These are phyloP conservation scores for Penicillium sp. DNA, from an alignment of 2,329 filamentous ascomycete species.

Conservation along the genomic window DNA sequence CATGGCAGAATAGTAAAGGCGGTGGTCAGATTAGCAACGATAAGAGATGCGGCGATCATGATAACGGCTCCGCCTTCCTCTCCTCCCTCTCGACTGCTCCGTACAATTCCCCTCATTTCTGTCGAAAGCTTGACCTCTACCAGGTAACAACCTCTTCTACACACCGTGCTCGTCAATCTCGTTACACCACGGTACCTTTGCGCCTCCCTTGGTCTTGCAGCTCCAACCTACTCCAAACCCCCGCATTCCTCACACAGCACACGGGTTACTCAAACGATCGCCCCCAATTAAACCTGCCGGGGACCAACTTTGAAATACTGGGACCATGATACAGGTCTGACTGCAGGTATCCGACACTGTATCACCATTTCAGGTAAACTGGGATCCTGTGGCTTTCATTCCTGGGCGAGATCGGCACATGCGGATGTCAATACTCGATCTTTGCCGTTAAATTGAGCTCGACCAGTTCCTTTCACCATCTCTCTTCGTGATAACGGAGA, in stretches of 20 bases:
- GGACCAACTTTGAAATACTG: background rate
- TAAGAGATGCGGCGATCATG: background rate
- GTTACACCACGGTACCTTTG: background rate
- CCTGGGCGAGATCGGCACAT: conserved; percentile 8
- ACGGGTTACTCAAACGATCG: conserved; percentile 2
- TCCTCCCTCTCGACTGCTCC: background rate
- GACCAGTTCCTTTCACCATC: conserved; percentile 2
- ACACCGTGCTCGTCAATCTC: background rate
- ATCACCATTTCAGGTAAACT: conserved; percentile 2
- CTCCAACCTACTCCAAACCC: conserved; percentile 13
- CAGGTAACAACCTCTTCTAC: background rate
- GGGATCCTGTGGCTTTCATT: background rate
- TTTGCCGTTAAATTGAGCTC: conserved; percentile 10
- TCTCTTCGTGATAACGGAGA: background rate
- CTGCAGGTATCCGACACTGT: conserved; percentile 6
- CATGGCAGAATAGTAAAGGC: background rate
- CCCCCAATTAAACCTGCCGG: background rate
- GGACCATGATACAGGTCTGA: conserved; percentile 9
- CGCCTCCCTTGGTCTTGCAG: background rate
- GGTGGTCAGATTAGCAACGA: background rate
- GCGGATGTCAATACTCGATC: conserved; percentile 6
- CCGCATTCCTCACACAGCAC: conserved; percentile 8
- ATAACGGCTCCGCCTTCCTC: background rate
- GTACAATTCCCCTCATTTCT: background rate
- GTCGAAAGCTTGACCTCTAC: background rate